Base-by-base conservation (phyloP, 768 basidiomycete genomes). In the Lyophyllum decastes region DNA sequence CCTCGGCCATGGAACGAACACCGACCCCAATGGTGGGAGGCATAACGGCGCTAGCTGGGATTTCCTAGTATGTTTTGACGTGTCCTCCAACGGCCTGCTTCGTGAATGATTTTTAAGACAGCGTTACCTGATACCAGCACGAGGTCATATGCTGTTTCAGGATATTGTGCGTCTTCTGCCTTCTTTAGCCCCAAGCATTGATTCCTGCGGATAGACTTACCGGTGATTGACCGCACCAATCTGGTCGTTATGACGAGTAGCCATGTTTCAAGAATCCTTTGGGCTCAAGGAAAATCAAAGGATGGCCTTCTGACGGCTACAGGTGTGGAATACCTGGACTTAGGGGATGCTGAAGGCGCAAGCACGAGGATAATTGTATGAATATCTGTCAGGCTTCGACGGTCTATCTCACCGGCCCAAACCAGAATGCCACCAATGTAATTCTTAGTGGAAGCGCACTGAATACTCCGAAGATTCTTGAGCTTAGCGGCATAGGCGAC, bases 31-130 rank as follows among this genome's bases (percentile, higher is more conserved):
- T 34, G 61, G 61, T 14, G 61, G 61, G 49, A 41, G 25, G 16
- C 61, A 61, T n/a, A 58, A 49, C 19, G 57, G 57, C 9, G 34
- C 57, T 22, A 61, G 61, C 34, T 61, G 61, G 61, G 30, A 61
- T 19, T 58, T 40, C 25, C 27, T 61, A 19, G 61, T 61, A 26
- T 2, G 48, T 19, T 14, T n/a, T n/a, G n/a, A n/a, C 5, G 10
- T n/a, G n/a, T 45, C 9, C 4, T 5, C n/a, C n/a, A n/a, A n/a
- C n/a, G 4, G 5, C 14, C 7, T 35, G 16, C 6, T 6, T 21
- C n/a, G n/a, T 19, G 2, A n/a, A 27, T 19, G 7, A 10, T 12
- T 17, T 35, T 10, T 11, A 49, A 61, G 61, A 61, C 61, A 10
- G 45, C 54, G 1, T 19, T 61, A 12, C 54, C 26, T 12, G 61